Base-by-base conservation (phyloP, 805 yeast genomes). In the Spathaspora sp. region DNA sequence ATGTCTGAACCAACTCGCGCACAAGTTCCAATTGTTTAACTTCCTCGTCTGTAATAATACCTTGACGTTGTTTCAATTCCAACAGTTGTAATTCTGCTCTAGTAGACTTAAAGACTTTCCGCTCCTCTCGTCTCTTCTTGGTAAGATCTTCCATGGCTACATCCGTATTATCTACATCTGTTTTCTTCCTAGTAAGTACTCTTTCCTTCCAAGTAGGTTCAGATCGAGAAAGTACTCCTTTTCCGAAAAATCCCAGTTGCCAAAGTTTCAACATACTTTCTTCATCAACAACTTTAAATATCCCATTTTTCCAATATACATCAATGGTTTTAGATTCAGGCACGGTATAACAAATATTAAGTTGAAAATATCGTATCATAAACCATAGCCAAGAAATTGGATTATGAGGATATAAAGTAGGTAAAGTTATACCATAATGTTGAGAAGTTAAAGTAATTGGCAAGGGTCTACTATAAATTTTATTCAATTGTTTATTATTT, bases 131-230 rank as follows among this genome's bases (percentile, higher is more conserved):
- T 60, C 99, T 74, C 19, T 75, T 67, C 45, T 80, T 78, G 0
- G 97, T 92, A 29, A 93, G 67, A 54, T 89, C 96, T 69, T 94
- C 99, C 54, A 83, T 75, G 18, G 86, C 74, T 17, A 70, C 60
- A 45, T 51, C 65, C 20, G 20, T 11, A 38, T 35, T 44, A 35
- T 49, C 52, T 62, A 47, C 76, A 23, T 66, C 77, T 39, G 80
- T 61, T 12, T 79, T 77, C 23, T 87, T 68, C 42, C 89, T 66
- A 46, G 83, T 73, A 38, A 51, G 67, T 1, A 89, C 82, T 49
- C 97, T 75, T n/a, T 72, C 74, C 44, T 64, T 67, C 97, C 98
- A 94, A 0, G 97, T 82, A 0, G 99, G 97, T 63, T 94, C 97
- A 52, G 96, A 87, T 56, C 99, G 75, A 35, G 97, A 88, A 44